phyloP scores from a whole-genome alignment of 2,329 filamentous ascomycete genomes.

The Paecilomyces fulvus region DNA sequence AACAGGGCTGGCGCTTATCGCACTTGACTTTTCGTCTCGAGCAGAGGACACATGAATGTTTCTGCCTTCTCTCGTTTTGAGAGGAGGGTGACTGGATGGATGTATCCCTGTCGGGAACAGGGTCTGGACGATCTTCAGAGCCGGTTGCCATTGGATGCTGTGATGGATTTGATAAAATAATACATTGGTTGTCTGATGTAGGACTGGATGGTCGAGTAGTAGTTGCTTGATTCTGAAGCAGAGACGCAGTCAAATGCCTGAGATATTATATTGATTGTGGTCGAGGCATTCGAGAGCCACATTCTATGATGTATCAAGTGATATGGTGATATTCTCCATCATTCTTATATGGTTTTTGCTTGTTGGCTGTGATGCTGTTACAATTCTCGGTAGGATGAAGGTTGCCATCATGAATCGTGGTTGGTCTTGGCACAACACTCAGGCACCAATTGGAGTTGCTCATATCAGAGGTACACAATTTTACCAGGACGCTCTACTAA shows the following conservation, averaged over 20 bases:
- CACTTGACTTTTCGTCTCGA: constrained; percentile 3
- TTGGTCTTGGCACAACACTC: background rate
- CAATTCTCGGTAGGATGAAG: background rate
- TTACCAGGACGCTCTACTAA: background rate
- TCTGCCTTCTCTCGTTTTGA: background rate
- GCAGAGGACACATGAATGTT: constrained; percentile 1
- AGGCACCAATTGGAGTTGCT: background rate
- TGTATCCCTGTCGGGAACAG: background rate
- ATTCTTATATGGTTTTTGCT: too few relatives aligned
- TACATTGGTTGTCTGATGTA: background rate
- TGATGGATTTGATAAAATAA: background rate
- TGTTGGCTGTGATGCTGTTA: background rate
- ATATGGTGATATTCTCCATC: background rate
- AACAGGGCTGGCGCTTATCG: background rate
- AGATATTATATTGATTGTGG: background rate
- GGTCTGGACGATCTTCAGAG: background rate
- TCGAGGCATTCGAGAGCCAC: background rate
- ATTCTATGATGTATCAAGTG: background rate
- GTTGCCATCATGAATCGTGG: background rate
- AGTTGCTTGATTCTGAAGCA: background rate
- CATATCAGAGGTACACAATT: background rate
- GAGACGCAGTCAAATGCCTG: background rate
- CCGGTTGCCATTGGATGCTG: background rate
- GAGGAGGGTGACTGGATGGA: background rate
- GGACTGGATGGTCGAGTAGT: background rate